A percentile compares a stretch with the other conserved stretches of the same genome.
phyloP scores from a whole-genome alignment of 2,329 filamentous ascomycete species.

The Westerdykella ornata region DNA sequence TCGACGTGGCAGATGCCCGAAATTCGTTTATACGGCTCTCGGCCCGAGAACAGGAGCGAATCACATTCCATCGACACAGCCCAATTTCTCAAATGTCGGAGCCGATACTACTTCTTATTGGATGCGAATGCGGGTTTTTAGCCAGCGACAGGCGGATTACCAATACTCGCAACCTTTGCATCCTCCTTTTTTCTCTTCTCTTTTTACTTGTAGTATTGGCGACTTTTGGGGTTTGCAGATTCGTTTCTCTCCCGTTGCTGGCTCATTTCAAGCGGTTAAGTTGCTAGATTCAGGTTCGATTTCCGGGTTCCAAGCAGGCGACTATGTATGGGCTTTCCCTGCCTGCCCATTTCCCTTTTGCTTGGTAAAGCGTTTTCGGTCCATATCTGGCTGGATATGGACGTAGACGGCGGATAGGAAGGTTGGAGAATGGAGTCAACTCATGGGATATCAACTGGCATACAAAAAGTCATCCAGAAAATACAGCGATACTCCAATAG shows the following conservation, averaged over 20 bases:
- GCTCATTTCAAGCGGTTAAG: neutral
- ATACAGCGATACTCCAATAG: too few species aligned
- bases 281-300: neutral
- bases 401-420: too few species aligned
- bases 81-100: slow-evolving; percentile 1
- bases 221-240: neutral
- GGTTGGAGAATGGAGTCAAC: too few species aligned
- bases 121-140: slow-evolving; percentile 1
- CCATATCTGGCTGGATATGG: too few species aligned
- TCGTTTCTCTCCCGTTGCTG: neutral
- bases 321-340: too few species aligned
- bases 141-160: neutral
- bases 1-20: neutral
- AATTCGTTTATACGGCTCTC: slow-evolving; percentile 3
- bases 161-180: neutral
- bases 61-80: neutral
- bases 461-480: too few species aligned
- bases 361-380: too few species aligned
- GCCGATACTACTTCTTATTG: neutral
- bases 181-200: neutral
- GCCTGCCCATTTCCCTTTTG: too few species aligned
- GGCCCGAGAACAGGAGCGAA: slow-evolving; percentile 2
- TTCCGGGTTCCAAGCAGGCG: too few species aligned
- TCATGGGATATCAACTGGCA: too few species aligned
- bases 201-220: too few species aligned